Evolutionary conservation across 2,329 filamentous ascomycete genomes (phyloP).

Genomic region (Tolypocladium ophioglossoides): DNA sequence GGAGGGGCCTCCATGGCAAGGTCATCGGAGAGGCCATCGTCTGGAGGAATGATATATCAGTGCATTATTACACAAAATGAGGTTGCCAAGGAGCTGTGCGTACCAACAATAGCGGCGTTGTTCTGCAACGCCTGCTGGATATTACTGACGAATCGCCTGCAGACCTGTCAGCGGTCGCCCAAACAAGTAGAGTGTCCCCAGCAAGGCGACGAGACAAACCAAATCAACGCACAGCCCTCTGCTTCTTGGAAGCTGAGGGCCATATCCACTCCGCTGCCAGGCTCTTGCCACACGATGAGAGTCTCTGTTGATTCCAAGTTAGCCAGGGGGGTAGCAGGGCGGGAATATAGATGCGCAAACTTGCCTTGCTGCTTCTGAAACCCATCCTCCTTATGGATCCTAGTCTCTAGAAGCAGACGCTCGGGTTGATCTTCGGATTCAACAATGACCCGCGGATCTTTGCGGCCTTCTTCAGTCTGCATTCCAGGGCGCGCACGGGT

Average conservation of each 20-base stretch:
- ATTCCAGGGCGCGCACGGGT: not conserved
- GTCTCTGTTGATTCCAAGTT: conserved; percentile 54
- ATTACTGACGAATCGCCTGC: conserved; percentile 81
- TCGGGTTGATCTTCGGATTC: conserved; percentile 88
- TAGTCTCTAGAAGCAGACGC: conserved; percentile 75
- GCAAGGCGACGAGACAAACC: conserved; percentile 42
- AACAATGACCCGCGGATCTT: conserved; percentile 81
- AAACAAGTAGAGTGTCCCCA: not conserved
- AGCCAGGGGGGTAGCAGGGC: conserved; percentile 10
- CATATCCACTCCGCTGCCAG: conserved; percentile 79
- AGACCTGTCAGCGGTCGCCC: conserved; percentile 9
- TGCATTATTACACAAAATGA: not conserved
- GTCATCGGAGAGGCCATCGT: conserved; percentile 85
- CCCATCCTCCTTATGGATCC: conserved; percentile 84
- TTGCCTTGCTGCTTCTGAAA: conserved; percentile 97
- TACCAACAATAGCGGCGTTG: conserved; percentile 11
- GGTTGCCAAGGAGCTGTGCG: not conserved
- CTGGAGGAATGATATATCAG: conserved; percentile 24
- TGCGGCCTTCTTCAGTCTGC: conserved; percentile 50
- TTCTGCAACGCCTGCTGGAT: conserved; percentile 66
- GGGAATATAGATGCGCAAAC: conserved; percentile 11
- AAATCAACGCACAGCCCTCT: conserved; percentile 86
- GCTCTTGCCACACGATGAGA: conserved; percentile 95
- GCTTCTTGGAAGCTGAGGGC: conserved; percentile 96
- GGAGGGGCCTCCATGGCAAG: conserved; percentile 61